Evolutionary conservation across 345 rosid genomes (phyloP), one percentile per base, ranked within the genome.

Genomic region (Lenwebbia sp.): DNA sequence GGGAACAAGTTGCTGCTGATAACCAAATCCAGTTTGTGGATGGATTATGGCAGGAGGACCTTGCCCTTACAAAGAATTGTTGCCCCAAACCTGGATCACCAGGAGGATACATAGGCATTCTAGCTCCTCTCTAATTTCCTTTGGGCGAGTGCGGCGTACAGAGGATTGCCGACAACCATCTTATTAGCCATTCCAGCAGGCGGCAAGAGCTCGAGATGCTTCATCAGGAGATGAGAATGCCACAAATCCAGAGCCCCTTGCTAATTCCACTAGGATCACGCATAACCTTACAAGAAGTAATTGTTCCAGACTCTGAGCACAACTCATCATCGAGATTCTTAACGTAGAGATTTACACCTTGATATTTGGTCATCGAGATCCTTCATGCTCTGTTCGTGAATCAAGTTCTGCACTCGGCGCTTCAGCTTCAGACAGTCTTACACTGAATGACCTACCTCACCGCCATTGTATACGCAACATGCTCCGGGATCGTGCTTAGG

Each of bases 221-320:
- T 97, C 99, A 60, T 95, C 99, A 19, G 98, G 94, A 88, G 93
- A 90, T 51, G 97, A 91, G 87, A 97, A 96, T 53, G 99, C 96
- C 23, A 96, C 99, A 91, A 97, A 97, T 47, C 99, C 99, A 87
- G 97, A 96, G 54, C 99, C 99, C 89, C 94, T 92, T 92, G 84
- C 97, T 97, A 78, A 93, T 90, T 84, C 99, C 99, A 86, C 86
- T 93, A 21, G 97, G 94, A 87, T 97, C 99, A 55, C 95, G 94
- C 99, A 97, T 93, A 75, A 97, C 99, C 98, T 97, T 96, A 94
- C 94, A 96, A 8, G 99, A 97, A 8, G 96, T 91, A 84, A 97
- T 91, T 40, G 92, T 91, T 89, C 99, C 99, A 91, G 91, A 97
- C 78, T 93, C 89, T 54, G 95, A 84, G 55, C 96, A 97, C 23